Evolutionary conservation across 2,329 filamentous ascomycete species (phyloP).

Genomic region (Arthrobotrys sphaeroides): DNA sequence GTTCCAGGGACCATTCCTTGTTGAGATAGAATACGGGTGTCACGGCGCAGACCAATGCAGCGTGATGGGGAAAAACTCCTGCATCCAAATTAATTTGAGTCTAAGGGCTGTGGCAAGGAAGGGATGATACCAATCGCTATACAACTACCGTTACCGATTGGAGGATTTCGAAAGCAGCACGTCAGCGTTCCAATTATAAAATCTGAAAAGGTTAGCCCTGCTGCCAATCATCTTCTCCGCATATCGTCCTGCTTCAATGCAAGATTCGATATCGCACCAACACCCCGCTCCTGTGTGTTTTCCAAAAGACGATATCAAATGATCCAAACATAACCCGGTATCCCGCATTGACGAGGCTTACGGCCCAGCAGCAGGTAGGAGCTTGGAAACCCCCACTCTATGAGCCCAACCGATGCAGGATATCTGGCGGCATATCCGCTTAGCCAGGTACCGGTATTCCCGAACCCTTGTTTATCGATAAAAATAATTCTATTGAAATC

Average conservation of each 20-base stretch:
- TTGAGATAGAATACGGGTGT: background rate
- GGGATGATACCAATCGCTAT: background rate
- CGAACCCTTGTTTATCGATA: constrained; percentile 11
- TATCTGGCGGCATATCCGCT: constrained; percentile 7
- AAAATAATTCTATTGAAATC: background rate
- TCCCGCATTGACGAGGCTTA: no score
- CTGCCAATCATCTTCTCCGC: background rate
- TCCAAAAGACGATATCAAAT: constrained; percentile 14
- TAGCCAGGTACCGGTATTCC: background rate
- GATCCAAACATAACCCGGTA: background rate
- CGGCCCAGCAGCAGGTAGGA: background rate
- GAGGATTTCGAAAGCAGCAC: background rate
- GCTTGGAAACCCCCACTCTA: background rate
- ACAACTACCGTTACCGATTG: background rate
- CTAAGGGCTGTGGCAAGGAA: constrained; percentile 7
- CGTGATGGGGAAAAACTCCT: background rate
- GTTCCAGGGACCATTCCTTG: background rate
- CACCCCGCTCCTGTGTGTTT: background rate
- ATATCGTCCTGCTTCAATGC: background rate
- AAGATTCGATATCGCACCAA: no score
- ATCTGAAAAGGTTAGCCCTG: background rate
- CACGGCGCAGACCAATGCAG: background rate
- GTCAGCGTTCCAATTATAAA: background rate
- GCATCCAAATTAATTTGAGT: background rate
- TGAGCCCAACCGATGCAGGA: background rate